These are phyloP conservation scores for Cutaneotrichosporon dermatis DNA, from an alignment of 1,284 basidiomycete species.

Conservation along the genomic window DNA sequence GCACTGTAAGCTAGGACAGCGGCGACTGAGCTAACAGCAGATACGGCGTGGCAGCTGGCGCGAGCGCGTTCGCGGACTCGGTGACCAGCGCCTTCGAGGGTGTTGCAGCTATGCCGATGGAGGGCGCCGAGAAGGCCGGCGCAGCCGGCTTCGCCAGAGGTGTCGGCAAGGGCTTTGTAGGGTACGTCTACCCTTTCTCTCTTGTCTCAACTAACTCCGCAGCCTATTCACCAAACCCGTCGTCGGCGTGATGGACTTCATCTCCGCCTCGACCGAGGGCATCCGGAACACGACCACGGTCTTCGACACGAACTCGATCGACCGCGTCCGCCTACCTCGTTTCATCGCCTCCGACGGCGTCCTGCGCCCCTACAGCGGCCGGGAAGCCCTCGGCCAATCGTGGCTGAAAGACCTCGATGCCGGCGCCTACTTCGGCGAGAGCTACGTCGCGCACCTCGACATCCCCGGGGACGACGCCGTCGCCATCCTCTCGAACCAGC, in stretches of 20 bases:
- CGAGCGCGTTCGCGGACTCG: constrained; percentile 88
- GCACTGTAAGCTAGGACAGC: constrained; percentile 63
- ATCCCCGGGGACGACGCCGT: constrained; percentile 77
- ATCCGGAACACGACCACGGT: constrained; percentile 98
- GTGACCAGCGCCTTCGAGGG: constrained; percentile 95
- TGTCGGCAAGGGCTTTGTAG: constrained; percentile 91
- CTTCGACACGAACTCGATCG: constrained; percentile 87
- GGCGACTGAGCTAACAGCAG: constrained; percentile 46
- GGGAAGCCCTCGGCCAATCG: constrained; percentile 90
- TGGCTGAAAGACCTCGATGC: constrained; percentile 80
- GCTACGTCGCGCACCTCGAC: constrained; percentile 88
- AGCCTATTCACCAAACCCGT: constrained; percentile 87
- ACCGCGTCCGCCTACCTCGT: constrained; percentile 83
- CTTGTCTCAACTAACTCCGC: too few species aligned
- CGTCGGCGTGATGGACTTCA: constrained; percentile 93
- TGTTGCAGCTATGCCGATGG: constrained; percentile 91
- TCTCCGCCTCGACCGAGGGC: constrained; percentile 94
- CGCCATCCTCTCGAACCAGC: constrained; percentile 71
- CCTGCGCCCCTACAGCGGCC: constrained; percentile 76
- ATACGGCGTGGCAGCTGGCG: constrained; percentile 89
- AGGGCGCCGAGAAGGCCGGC: constrained; percentile 92
- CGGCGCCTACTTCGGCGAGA: constrained; percentile 75
- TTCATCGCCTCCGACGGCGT: constrained; percentile 82
- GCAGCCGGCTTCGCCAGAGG: constrained; percentile 97
- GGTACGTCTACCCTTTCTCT: constrained; percentile 36